A percentile compares a stretch with the other conserved stretches of the same genome.
Conservation (phyloP, 306 rosid species). For the Sicyos edulis region DNA sequence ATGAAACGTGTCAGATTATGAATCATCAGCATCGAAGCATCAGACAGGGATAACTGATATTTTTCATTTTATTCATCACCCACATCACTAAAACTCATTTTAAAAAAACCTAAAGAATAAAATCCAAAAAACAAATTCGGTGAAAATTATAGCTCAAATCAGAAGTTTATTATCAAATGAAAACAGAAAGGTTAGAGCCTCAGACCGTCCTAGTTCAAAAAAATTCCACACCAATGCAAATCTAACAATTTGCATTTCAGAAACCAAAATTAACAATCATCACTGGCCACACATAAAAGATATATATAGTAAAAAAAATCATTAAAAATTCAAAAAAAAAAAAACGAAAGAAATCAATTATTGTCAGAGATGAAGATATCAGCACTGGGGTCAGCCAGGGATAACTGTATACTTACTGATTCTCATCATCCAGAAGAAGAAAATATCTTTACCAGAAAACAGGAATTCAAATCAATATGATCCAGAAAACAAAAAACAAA, state of each 20-base stretch:
- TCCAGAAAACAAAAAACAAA: not conserved
- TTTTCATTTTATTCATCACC: conserved; percentile 39
- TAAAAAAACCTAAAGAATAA: too few species aligned
- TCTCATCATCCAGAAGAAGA: conserved; percentile 5
- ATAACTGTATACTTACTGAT: conserved; percentile 14
- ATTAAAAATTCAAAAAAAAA: too few species aligned
- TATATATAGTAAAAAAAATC: too few species aligned
- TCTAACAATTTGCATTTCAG: conserved; percentile 31
- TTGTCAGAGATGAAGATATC: conserved; percentile 20
- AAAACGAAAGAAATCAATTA: not conserved
- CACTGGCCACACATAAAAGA: conserved; percentile 35
- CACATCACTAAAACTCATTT: conserved; percentile 29
- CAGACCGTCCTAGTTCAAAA: conserved; percentile 92
- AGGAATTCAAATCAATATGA: not conserved
- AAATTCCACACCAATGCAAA: conserved; percentile 44
- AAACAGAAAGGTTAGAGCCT: conserved; percentile 34
- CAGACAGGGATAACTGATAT: conserved; percentile 88
- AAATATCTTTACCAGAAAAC: not conserved
- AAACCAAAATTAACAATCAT: conserved; percentile 30
- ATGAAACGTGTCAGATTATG: conserved; percentile 63
- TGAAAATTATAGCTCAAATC: not conserved
- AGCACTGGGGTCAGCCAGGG: conserved; percentile 19
- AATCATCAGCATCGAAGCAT: conserved; percentile 46
- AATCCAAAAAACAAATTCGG: accelerated
- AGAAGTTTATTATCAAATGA: not conserved